Evolutionary conservation across 768 basidiomycete species (phyloP).

Genomic region (Termitomyces sp.): DNA sequence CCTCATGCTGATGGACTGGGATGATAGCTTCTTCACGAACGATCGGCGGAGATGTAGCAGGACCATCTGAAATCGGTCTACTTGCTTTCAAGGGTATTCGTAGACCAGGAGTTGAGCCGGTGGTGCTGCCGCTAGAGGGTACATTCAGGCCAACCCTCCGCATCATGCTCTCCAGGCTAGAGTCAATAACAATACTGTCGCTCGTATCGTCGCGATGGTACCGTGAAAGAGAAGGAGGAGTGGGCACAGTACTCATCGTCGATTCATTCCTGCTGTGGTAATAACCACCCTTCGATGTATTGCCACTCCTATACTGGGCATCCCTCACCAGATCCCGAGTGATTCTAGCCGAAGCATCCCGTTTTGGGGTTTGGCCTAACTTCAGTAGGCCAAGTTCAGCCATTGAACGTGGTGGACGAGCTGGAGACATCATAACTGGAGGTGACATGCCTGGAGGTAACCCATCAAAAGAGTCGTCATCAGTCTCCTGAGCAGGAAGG

Average conservation of each 20-base stretch:
- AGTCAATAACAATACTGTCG: constrained; percentile 43
- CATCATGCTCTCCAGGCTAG: constrained; percentile 69
- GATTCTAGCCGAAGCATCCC: constrained; percentile 67
- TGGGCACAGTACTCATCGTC: constrained; percentile 63
- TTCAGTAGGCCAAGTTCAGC: constrained; percentile 40
- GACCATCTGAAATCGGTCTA: not conserved
- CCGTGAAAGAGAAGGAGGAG: constrained; percentile 67
- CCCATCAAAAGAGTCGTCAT: constrained; percentile 48
- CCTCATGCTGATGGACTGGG: constrained; percentile 14
- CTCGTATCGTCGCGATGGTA: constrained; percentile 47
- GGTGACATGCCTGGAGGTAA: constrained; percentile 55
- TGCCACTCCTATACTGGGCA: constrained; percentile 34
- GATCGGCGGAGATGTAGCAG: constrained; percentile 1
- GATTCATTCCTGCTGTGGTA: constrained; percentile 39
- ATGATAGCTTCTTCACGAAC: constrained; percentile 6
- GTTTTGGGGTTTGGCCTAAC: constrained; percentile 61
- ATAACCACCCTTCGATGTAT: constrained; percentile 20
- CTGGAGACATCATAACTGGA: constrained; percentile 53
- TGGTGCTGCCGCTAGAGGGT: constrained; percentile 20
- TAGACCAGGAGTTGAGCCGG: constrained; percentile 16
- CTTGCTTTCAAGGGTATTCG: constrained; percentile 16
- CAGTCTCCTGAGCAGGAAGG: constrained; percentile 23
- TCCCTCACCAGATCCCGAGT: constrained; percentile 57
- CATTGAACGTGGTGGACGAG: constrained; percentile 41
- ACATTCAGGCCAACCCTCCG: constrained; percentile 48